Percentiles rank a stretch among this genome's conserved stretches.
Conservation (phyloP, 148 eudicot species). For the Camellia japonica region DNA sequence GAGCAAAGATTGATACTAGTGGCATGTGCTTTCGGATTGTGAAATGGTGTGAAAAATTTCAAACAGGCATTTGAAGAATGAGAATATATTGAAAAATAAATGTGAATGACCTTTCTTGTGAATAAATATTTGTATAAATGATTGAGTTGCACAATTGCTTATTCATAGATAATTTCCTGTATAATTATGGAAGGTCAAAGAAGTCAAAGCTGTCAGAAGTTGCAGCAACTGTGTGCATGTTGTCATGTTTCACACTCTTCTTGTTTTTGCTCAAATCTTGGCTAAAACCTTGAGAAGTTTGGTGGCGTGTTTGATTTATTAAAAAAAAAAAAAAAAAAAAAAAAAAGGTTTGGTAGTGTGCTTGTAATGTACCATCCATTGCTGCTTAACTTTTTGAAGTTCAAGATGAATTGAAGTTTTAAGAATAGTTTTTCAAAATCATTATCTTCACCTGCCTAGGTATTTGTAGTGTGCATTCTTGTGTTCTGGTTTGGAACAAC, state of each 20-base stretch:
- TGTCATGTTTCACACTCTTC: neutral
- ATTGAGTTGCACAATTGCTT: neutral
- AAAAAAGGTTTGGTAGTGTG: neutral
- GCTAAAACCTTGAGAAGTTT: neutral
- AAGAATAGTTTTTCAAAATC: neutral
- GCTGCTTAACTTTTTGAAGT: no score
- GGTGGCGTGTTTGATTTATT: neutral
- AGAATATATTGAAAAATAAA: neutral
- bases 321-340: no score
- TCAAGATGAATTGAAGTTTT: neutral
- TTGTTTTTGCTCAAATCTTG: constrained; percentile 3
- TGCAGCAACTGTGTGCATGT: neutral
- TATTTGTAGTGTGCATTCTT: neutral
- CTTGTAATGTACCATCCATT: neutral
- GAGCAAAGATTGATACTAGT: neutral
- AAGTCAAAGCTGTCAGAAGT: neutral
- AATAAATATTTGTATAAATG: neutral
- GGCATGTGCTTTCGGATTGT: neutral
- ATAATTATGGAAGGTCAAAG: neutral
- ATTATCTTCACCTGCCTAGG: neutral
- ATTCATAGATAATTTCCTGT: neutral
- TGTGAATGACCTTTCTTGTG: neutral
- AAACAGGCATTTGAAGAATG: neutral
- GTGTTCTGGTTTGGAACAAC: neutral
- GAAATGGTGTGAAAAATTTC: neutral